These are phyloP conservation scores for Westerdykella aurantiaca DNA, from an alignment of 2,329 filamentous ascomycete genomes.

Conservation along the genomic window DNA sequence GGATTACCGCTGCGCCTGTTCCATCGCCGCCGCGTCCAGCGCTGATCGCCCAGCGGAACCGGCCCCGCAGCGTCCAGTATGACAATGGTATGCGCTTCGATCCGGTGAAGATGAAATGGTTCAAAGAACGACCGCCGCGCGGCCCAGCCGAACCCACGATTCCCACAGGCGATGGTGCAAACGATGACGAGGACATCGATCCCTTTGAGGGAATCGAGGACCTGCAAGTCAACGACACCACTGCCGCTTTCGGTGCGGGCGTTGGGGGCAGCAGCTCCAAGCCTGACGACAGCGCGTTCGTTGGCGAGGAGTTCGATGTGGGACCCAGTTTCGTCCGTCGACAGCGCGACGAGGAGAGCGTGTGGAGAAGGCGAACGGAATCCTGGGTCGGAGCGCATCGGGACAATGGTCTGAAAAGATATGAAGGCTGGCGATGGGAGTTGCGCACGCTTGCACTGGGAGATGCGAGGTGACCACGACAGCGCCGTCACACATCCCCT, in stretches of 20 bases:
- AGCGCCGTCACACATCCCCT: conserved; percentile 4
- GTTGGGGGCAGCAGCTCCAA: conserved; percentile 14
- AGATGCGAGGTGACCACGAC: conserved; percentile 1
- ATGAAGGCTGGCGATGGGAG: conserved; percentile 68
- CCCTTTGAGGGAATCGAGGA: conserved; percentile 94
- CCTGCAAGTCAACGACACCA: conserved; percentile 60
- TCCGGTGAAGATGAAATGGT: conserved; percentile 94
- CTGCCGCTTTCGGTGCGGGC: conserved; percentile 21
- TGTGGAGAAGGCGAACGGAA: conserved; percentile 83
- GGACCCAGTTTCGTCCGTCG: conserved; percentile 87
- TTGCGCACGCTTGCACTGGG: conserved; percentile 47
- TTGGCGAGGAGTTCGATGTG: conserved; percentile 96
- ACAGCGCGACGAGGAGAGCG: conserved; percentile 84
- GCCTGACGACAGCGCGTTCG: conserved; percentile 39
- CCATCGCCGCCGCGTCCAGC: conserved; percentile 57
- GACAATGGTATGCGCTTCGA: conserved; percentile 99
- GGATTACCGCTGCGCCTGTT: conserved; percentile 17
- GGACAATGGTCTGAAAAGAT: conserved; percentile 38
- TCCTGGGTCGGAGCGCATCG: conserved; percentile 66
- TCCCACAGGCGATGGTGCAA: conserved; percentile 50
- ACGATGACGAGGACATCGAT: conserved; percentile 76
- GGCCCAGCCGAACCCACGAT: conserved; percentile 52
- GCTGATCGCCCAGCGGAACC: conserved; percentile 85
- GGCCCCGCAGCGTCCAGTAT: conserved; percentile 76
- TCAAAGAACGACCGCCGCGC: conserved; percentile 53